phyloP scores from a whole-genome alignment of 2,329 filamentous ascomycete genomes.

The Colletotrichum sp. region DNA sequence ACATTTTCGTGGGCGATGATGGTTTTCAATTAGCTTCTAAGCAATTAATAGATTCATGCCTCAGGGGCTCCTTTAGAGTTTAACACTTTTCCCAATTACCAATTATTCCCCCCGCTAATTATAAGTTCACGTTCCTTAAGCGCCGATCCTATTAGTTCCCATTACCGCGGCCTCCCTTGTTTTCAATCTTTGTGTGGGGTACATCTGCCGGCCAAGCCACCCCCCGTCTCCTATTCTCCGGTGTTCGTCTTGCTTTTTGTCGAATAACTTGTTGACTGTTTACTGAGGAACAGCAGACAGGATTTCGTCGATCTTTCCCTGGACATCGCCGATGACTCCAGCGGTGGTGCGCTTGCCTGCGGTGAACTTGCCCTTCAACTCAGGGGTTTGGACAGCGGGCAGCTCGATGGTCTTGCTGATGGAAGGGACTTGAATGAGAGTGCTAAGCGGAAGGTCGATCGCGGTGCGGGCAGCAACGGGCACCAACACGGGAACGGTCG shows the following conservation, averaged over 20 bases:
- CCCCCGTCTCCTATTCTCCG: not conserved
- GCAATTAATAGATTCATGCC: conserved; percentile 6
- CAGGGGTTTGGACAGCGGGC: not conserved
- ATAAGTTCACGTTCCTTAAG: not conserved
- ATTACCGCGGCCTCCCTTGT: not conserved
- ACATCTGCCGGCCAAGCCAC: not conserved
- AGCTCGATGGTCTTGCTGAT: not conserved
- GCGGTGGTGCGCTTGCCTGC: not conserved
- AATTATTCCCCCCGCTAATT: not conserved
- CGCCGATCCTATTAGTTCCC: not conserved
- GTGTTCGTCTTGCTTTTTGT: not conserved
- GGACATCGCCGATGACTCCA: not conserved
- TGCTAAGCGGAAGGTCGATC: not conserved
- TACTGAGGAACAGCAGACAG: not conserved
- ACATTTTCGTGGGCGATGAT: not conserved
- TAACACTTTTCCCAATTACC: not conserved
- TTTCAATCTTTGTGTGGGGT: not conserved
- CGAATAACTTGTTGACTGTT: not conserved
- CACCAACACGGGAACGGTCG: not conserved
- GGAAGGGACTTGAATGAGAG: not conserved
- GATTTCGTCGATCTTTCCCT: not conserved
- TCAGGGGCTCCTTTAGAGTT: not conserved
- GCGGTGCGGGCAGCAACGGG: not conserved
- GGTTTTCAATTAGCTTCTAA: not conserved
- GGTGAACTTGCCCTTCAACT: not conserved